Conservation (phyloP, 2,329 filamentous ascomycete genomes). For the Fusarium sp. region DNA sequence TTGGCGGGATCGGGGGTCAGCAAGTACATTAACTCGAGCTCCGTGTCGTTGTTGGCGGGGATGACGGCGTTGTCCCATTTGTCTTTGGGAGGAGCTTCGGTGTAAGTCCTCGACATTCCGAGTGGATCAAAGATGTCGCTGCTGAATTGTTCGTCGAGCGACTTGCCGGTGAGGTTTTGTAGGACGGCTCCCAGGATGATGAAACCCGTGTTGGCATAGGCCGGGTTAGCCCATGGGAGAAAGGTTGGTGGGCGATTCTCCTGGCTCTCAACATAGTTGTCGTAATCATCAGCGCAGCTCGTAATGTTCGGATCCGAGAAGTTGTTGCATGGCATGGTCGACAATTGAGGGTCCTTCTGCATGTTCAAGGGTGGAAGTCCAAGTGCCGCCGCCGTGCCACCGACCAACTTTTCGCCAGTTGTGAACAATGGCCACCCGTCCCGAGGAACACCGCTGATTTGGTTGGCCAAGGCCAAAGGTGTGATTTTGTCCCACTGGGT, state of each 20-base stretch:
- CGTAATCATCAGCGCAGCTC: neutral
- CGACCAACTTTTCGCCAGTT: neutral
- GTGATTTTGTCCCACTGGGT: slow-evolving; percentile 49
- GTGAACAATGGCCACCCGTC: neutral
- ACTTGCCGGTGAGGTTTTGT: slow-evolving; percentile 13
- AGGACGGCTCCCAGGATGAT: slow-evolving; percentile 17
- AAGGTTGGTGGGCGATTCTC: slow-evolving; percentile 12
- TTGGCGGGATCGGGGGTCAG: neutral
- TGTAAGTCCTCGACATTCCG: slow-evolving; percentile 11
- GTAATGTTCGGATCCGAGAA: neutral
- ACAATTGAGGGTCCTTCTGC: slow-evolving; percentile 1
- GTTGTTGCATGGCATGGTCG: slow-evolving; percentile 3
- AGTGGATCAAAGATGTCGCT: slow-evolving; percentile 20
- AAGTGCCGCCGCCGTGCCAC: neutral
- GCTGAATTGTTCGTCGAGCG: neutral
- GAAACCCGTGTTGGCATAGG: slow-evolving; percentile 26
- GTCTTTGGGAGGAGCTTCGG: neutral
- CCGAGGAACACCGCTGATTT: slow-evolving; percentile 38
- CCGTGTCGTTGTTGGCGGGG: neutral
- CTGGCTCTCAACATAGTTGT: neutral
- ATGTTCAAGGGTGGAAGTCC: slow-evolving; percentile 3
- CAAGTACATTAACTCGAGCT: neutral
- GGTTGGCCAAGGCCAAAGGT: slow-evolving; percentile 52
- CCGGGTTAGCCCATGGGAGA: slow-evolving; percentile 14
- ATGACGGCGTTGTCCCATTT: slow-evolving; percentile 3